Evolutionary conservation across 495 filamentous ascomycete genomes (phyloP).

Genomic region (Aspergillus biplanus): DNA sequence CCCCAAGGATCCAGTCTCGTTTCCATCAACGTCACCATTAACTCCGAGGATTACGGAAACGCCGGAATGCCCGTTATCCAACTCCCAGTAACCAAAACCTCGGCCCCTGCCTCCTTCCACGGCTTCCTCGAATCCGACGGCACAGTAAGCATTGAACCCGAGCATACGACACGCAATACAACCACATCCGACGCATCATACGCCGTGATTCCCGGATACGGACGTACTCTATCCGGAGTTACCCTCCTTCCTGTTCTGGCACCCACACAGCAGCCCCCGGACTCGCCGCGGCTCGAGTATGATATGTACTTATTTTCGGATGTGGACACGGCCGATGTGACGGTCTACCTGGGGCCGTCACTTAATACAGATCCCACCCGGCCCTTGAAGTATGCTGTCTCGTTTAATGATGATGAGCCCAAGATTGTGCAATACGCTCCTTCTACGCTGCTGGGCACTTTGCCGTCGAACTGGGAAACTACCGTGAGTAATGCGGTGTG

Average conservation of each 20-base stretch:
- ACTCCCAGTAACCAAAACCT: conserved; percentile 60
- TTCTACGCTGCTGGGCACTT: not conserved
- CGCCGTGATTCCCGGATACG: conserved; percentile 42
- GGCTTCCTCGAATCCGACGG: conserved; percentile 70
- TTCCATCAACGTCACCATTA: not conserved
- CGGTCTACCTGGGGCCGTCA: conserved; percentile 60
- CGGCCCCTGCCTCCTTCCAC: conserved; percentile 44
- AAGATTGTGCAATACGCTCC: conserved; percentile 49
- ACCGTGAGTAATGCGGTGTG: not conserved
- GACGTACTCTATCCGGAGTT: conserved; percentile 48
- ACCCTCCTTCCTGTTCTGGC: conserved; percentile 54
- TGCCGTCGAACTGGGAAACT: not conserved
- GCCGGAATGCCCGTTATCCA: conserved; percentile 35
- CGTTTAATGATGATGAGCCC: conserved; percentile 49
- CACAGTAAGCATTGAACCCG: conserved; percentile 62
- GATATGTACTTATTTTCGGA: conserved; percentile 66
- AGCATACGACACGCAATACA: conserved; percentile 53
- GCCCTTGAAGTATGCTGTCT: conserved; percentile 63
- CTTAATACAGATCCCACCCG: conserved; percentile 63
- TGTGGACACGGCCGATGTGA: conserved; percentile 52
- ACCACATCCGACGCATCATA: conserved; percentile 48
- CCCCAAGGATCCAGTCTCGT: not conserved
- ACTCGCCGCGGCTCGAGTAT: conserved; percentile 54
- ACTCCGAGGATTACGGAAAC: not conserved
- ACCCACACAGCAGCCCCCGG: conserved; percentile 35